Evolutionary conservation across 805 yeast genomes (phyloP).

Genomic region (Millerago galiae): DNA sequence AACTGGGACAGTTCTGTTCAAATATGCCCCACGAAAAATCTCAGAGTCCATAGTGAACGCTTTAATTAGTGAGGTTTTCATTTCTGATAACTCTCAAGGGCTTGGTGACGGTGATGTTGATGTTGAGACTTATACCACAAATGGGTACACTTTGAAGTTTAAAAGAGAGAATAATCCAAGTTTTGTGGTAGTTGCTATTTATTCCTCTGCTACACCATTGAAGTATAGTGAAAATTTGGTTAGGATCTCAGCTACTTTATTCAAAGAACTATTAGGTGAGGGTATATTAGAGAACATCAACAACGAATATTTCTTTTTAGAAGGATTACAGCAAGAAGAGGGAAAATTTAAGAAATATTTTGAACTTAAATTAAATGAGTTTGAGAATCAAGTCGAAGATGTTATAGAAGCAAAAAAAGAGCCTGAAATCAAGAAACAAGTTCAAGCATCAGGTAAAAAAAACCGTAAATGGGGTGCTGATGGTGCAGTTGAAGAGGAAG

Average conservation of each 20-base stretch:
- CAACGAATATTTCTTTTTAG: constrained; percentile 24
- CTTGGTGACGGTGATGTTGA: constrained; percentile 18
- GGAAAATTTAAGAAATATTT: constrained; percentile 34
- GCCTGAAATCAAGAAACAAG: constrained; percentile 9
- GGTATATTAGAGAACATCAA: constrained; percentile 21
- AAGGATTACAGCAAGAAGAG: constrained; percentile 28
- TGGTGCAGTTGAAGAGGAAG: constrained; percentile 43
- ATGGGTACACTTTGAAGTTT: constrained; percentile 41
- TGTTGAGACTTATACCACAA: constrained; percentile 26
- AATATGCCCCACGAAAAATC: constrained; percentile 34
- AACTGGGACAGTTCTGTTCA: constrained; percentile 48
- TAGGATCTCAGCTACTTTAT: constrained; percentile 24
- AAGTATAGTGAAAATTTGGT: constrained; percentile 31
- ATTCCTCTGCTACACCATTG: constrained; percentile 31
- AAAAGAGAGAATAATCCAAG: constrained; percentile 35
- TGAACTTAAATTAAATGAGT: constrained; percentile 28
- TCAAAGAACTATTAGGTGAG: constrained; percentile 27
- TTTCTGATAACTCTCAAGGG: constrained; percentile 29
- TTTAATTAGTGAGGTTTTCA: constrained; percentile 42
- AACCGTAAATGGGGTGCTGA: constrained; percentile 63
- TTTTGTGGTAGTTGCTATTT: constrained; percentile 37
- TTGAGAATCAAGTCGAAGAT: constrained; percentile 11
- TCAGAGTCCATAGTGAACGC: constrained; percentile 38
- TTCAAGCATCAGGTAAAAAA: constrained; percentile 30
- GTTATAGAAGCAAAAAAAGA: constrained; percentile 10